Evolutionary conservation across 1,139 yeast species (phyloP).

Genomic region (Pichia norvegensis): DNA sequence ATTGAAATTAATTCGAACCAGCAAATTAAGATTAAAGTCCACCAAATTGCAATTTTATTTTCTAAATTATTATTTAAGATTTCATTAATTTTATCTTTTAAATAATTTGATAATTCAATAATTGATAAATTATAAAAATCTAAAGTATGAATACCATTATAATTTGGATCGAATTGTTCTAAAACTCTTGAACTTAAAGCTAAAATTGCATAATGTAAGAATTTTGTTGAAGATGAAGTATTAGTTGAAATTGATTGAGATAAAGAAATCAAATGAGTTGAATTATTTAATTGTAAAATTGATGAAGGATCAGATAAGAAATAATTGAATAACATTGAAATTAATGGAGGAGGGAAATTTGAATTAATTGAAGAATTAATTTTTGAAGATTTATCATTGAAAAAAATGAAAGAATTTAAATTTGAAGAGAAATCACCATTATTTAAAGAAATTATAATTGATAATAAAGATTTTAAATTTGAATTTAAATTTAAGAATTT

Average conservation of each 20-base stretch:
- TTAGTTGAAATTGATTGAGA: conserved; percentile 10
- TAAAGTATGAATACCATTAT: conserved; percentile 23
- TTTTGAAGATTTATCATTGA: conserved; percentile 12
- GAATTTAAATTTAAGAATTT: conserved; percentile 7
- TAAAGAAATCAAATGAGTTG: conserved; percentile 13
- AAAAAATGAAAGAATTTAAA: conserved; percentile 8
- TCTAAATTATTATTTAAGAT: conserved; percentile 2
- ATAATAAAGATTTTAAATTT: conserved; percentile 11
- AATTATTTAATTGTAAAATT: conserved; percentile 9
- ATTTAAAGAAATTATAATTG: conserved; percentile 11
- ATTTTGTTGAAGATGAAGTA: conserved; percentile 17
- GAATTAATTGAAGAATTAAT: conserved; percentile 5
- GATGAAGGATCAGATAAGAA: conserved; percentile 19
- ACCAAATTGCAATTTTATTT: conserved; percentile 10
- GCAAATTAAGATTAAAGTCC: conserved; percentile 21
- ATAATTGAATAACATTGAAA: conserved; percentile 14
- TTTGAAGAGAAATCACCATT: conserved; percentile 8
- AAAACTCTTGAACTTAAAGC: conserved; percentile 26
- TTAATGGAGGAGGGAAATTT: conserved; percentile 9
- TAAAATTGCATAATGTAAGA: conserved; percentile 24
- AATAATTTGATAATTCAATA: conserved; percentile 18
- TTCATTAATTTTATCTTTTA: conserved; percentile 9
- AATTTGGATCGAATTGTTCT: conserved; percentile 18
- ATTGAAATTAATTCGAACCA: conserved; percentile 24
- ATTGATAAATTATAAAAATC: conserved; percentile 24